phyloP scores from a whole-genome alignment of 208 protist species.

The Crithidia mellificae region DNA sequence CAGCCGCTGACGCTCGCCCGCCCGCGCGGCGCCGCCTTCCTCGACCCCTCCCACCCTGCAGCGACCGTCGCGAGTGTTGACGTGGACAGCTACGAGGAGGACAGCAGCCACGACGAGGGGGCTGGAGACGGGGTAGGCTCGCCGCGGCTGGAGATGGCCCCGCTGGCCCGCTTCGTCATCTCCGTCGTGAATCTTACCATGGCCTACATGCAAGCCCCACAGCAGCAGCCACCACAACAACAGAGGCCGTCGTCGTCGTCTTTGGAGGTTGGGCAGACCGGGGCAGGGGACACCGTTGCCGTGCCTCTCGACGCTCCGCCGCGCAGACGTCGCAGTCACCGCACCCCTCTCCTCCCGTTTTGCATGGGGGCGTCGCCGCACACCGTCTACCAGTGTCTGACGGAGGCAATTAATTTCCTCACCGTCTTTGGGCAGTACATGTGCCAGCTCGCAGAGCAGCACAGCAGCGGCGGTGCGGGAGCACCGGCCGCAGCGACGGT shows the following conservation, averaged over 20 bases:
- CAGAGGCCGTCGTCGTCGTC: no score
- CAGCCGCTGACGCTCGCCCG: conserved; percentile 3
- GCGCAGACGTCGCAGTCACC: background rate
- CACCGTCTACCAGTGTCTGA: conserved; percentile 25
- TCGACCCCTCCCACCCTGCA: no score
- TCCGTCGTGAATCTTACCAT: conserved; percentile 14
- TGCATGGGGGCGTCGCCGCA: conserved; percentile 13
- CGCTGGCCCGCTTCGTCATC: conserved; percentile 18
- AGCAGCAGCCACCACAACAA: no score
- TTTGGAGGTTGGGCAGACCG: background rate
- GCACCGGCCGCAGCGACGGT: background rate
- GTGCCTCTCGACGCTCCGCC: background rate
- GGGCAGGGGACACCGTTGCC: background rate
- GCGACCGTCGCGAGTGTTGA: background rate
- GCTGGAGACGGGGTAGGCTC: background rate
- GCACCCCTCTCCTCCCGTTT: conserved; percentile 3
- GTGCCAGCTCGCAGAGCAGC: conserved; percentile 26
- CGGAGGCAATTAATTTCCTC: conserved; percentile 25
- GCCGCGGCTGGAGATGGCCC: conserved; percentile 17
- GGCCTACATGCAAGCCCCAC: conserved; percentile 18
- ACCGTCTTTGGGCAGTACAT: conserved; percentile 29
- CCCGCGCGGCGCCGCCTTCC: background rate
- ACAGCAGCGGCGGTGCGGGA: background rate
- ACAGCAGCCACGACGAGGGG: background rate
- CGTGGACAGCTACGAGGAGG: background rate